Evolutionary conservation across 306 rosid species (phyloP), one percentile per base, ranked within the genome.

Genomic region (Casuarina equisetifolia): DNA sequence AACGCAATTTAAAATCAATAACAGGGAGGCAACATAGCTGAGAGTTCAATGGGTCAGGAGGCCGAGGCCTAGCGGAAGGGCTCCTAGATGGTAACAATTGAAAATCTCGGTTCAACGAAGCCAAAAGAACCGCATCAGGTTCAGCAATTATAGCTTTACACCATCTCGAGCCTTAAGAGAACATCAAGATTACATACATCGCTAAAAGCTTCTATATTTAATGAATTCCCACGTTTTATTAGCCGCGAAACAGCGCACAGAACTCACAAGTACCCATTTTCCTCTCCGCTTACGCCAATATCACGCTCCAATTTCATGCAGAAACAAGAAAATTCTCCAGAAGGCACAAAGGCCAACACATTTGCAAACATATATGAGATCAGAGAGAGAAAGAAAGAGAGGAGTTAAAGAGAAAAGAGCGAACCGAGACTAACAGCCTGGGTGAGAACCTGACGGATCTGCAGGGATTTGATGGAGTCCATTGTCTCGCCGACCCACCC

Each of bases 341-440:
- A 39, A 64, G 67, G n/a, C 3, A 25, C 7, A 54, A 4, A 20
- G 11, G 48, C 39, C 35, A 0, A 25, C 9, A 9, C 5, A 11
- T 9, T 12, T 25, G 3, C 12, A 15, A 8, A 39, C 25, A 54
- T 20, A 54, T 54, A 46, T 46, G 50, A 11, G 50, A 6, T 9
- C 9, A 7, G 17, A 16, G 20, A 4, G 32, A 50, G 69, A 39
- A 20, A 38, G 70, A 53, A n/a, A 53, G 11, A 55, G 74, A 16
- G 59, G 61, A 67, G 59, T 64, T 32, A 39, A 66, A 69, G 44
- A 61, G 80, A 82, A 58, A 73, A 73, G 17, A 48, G 66, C 96
- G 51, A 73, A 92, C 97, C 97, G 35, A 92, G 96, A 83, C 96
- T 92, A 86, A 92, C 85, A 58, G 71, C 92, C 81, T 92, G 97